Conservation (phyloP, 257 asterid genomes). For the Solanum sitiens region DNA sequence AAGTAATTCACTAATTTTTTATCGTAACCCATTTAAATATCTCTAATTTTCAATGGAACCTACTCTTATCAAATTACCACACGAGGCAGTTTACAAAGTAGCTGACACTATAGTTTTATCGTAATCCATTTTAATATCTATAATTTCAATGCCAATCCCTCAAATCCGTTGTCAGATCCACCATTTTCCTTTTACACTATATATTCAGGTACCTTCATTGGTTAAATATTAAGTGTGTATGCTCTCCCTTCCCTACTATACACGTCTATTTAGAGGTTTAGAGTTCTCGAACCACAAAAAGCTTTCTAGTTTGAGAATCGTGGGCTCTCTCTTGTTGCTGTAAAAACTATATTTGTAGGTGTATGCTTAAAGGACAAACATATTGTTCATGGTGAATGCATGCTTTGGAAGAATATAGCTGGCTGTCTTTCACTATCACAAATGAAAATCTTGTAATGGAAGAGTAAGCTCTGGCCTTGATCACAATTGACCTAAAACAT, state of each 20-base stretch:
- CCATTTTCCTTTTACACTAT: not conserved
- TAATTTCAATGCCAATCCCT: too few species aligned
- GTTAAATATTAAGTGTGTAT: not conserved
- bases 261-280: not conserved
- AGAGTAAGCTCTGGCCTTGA: not conserved
- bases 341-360: not conserved
- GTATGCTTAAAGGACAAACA: not conserved
- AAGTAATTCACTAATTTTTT: not conserved
- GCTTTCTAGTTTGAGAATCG: not conserved
- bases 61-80: not conserved
- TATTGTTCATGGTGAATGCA: not conserved
- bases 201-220: not conserved
- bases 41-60: too few species aligned
- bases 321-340: not conserved
- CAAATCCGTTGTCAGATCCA: not conserved
- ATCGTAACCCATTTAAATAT: not conserved
- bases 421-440: not conserved
- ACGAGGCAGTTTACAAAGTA: not conserved
- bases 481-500: not conserved
- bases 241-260: not conserved
- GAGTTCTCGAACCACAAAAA: not conserved
- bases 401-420: not conserved
- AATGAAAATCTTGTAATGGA: not conserved
- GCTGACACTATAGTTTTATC: too few species aligned
- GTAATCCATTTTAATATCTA: too few species aligned